phyloP scores from a whole-genome alignment of 192 early-diverging fungal genomes.

The Neocallimastix lanati region DNA sequence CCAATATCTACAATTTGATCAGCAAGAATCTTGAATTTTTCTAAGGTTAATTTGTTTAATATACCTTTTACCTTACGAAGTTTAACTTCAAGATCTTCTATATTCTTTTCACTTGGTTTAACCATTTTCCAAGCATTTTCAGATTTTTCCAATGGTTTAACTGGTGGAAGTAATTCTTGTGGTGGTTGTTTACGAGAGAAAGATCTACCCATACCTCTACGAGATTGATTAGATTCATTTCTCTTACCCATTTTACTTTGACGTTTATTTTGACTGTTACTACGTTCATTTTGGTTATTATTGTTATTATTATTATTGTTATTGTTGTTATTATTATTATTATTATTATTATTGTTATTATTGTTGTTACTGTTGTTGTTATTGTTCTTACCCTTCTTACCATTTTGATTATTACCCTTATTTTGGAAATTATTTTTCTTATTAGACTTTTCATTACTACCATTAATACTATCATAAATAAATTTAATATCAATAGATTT shows the following conservation, averaged over 20 bases:
- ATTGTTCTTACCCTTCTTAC: not conserved
- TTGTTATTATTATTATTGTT: not conserved
- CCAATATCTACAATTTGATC: slow-evolving; percentile 65
- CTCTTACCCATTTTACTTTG: not conserved
- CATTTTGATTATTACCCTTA: not conserved
- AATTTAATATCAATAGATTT: not conserved
- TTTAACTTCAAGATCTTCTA: slow-evolving; percentile 33
- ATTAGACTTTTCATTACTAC: not conserved
- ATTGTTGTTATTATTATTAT: not conserved
- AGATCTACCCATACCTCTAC: not conserved
- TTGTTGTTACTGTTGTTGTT: not conserved
- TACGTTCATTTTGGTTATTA: no score
- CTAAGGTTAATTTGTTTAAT: slow-evolving; percentile 91
- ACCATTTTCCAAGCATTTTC: slow-evolving; percentile 63
- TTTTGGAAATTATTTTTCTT: not conserved
- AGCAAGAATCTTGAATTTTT: slow-evolving; percentile 78
- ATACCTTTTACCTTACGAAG: slow-evolving; percentile 69
- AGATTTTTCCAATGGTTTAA: slow-evolving; percentile 61
- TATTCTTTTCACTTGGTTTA: slow-evolving; percentile 16
- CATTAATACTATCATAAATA: not conserved
- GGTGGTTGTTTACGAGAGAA: not conserved
- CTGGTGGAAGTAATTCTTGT: not conserved
- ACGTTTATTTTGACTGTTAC: not conserved
- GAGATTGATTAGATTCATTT: not conserved
- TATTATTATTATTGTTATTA: not conserved